Conservation (phyloP, 352 stramenopile species). For the Vaucheria bursata region DNA sequence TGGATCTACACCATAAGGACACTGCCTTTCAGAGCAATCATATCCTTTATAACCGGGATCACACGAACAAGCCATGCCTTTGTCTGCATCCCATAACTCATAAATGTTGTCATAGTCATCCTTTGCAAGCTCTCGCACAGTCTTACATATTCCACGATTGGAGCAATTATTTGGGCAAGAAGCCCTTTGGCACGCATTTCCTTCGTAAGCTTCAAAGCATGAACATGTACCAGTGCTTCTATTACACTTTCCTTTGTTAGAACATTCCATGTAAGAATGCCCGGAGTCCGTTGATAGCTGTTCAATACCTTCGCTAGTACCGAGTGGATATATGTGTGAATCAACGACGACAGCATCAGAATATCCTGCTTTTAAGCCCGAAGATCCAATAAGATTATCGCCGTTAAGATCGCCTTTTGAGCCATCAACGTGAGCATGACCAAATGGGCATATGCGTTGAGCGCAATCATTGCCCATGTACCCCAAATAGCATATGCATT, state of each 20-base stretch:
- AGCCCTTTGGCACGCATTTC: conserved; percentile 65
- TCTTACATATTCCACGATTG: conserved; percentile 52
- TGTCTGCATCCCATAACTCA: conserved; percentile 49
- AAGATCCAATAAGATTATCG: conserved; percentile 57
- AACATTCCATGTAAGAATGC: conserved; percentile 84
- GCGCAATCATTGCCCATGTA: conserved; percentile 61
- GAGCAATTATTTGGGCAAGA: conserved; percentile 49
- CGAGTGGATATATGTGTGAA: conserved; percentile 49
- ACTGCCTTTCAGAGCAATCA: conserved; percentile 46
- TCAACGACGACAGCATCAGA: conserved; percentile 42
- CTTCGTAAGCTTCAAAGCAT: conserved; percentile 80
- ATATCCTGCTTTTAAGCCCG: conserved; percentile 46
- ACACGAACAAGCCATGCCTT: conserved; percentile 48
- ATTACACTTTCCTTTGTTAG: conserved; percentile 82
- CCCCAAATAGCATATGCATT: conserved; percentile 70
- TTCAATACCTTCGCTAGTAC: conserved; percentile 35
- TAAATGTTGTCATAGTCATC: conserved; percentile 49
- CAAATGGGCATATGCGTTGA: conserved; percentile 67
- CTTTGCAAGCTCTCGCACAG: conserved; percentile 42
- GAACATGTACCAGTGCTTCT: conserved; percentile 63
- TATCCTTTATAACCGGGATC: conserved; percentile 45
- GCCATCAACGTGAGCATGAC: conserved; percentile 74
- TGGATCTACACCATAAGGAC: conserved; percentile 49
- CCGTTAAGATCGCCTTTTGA: conserved; percentile 82
- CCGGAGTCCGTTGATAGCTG: conserved; percentile 52